Evolutionary conservation across 2,329 filamentous ascomycete species (phyloP), one percentile per base, ranked within the genome.

Genomic region (Botryosphaeria dothidea): DNA sequence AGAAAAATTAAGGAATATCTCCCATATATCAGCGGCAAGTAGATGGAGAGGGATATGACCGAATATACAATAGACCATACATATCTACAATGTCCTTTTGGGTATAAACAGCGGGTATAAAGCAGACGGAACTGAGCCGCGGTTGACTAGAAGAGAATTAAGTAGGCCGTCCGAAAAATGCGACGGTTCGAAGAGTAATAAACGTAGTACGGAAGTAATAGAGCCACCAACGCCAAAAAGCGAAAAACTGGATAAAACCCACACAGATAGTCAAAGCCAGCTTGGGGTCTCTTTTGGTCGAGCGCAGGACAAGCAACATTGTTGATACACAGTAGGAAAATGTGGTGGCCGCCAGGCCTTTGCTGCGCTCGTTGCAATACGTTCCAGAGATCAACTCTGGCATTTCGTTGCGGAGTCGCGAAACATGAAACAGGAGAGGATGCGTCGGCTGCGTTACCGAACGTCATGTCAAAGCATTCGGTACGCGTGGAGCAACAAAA

Each of bases 21-120:
- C 34, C 21, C 49, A 38, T n/a, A n/a, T 27, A 56, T 27, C 21
- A 19, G 23, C 52, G 52, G n/a, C 29, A 27, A 21, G 17, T 38
- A 17, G 21, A 21, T 38, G 27, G 21, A 54, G 8, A 41, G 31
- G 7, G n/a, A 19, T 27, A 6, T 15, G 27, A 27, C 25, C 13
- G 54, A 58, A 48, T 60, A 46, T 17, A 60, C 41, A 60, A 23
- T 45, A 60, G 56, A 60, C 41, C 25, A 36, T 3, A 34, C 31
- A 19, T 27, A 41, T 25, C 56, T 60, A 21, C 11, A 13, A 58
- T 58, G 43, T 60, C 19, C 25, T 21, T 34, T 34, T 45, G 54
- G 36, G 36, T 57, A 60, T 36, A 60, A 46, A 60, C 23, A 29
- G 23, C 23, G 56, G 56, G 56, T 60, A 60, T 60, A 60, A 7